Conservation (phyloP, 1,139 yeast species). For the Pneumocystis wakefieldiae region DNA sequence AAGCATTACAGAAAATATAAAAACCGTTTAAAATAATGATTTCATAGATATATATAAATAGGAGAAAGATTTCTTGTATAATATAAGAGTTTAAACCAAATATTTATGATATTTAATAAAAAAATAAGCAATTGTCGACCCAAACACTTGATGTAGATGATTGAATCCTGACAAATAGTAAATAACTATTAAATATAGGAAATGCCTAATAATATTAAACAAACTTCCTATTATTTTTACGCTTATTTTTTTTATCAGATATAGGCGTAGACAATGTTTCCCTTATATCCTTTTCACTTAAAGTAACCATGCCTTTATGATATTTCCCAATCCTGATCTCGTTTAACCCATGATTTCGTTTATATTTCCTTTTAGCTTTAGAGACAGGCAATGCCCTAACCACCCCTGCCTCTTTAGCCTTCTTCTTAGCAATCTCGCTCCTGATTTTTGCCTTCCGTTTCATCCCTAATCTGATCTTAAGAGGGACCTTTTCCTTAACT, state of each 20-base stretch:
- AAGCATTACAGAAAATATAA: not conserved
- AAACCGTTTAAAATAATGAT: not conserved
- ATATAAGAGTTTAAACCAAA: not conserved
- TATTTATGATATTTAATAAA: not conserved
- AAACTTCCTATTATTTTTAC: not conserved
- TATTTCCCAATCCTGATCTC: conserved; percentile 39
- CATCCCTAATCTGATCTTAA: not conserved
- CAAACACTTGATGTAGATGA: not conserved
- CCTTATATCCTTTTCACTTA: not conserved
- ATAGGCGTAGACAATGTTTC: not conserved
- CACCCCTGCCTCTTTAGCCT: not conserved
- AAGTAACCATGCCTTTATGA: not conserved
- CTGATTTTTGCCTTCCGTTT: not conserved
- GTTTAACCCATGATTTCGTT: conserved; percentile 31
- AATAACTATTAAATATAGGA: not conserved
- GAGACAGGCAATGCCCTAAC: not conserved
- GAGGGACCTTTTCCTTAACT: not conserved
- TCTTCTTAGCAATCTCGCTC: not conserved
- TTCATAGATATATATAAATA: not conserved
- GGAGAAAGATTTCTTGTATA: not conserved
- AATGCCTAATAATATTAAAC: not conserved
- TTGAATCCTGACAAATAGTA: not conserved
- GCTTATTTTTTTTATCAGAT: not conserved
- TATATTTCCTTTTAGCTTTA: not conserved
- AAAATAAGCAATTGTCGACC: not conserved